phyloP scores from a whole-genome alignment of 495 filamentous ascomycete species.

The Neurospora sp. region DNA sequence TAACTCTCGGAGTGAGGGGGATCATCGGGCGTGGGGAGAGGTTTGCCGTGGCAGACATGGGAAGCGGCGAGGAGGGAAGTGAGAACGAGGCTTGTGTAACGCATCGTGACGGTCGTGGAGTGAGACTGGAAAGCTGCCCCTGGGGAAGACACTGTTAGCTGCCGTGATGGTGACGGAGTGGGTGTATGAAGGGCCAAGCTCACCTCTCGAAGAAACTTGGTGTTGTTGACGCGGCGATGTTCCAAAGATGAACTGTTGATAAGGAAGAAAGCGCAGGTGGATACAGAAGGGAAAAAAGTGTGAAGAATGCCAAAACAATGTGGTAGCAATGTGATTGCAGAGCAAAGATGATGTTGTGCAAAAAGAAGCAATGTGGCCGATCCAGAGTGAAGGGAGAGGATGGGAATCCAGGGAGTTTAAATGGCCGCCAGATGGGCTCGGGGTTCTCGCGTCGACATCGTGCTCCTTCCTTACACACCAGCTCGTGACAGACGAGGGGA shows the following conservation, averaged over 20 bases:
- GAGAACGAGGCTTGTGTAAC: background rate
- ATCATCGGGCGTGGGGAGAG: background rate
- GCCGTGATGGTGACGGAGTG: background rate
- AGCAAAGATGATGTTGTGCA: background rate
- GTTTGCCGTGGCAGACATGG: background rate
- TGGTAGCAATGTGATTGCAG: background rate
- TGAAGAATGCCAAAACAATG: background rate
- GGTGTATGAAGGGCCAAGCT: background rate
- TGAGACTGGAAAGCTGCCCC: background rate
- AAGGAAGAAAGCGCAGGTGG: no score
- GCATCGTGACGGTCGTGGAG: background rate
- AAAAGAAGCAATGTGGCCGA: background rate
- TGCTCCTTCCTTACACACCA: background rate
- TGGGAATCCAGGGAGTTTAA: background rate
- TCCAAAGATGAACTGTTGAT: background rate
- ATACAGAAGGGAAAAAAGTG: no score
- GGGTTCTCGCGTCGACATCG: background rate
- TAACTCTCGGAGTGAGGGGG: background rate
- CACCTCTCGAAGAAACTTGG: background rate
- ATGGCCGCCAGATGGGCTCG: background rate
- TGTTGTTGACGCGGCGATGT: background rate
- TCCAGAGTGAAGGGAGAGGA: background rate
- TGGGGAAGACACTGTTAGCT: background rate
- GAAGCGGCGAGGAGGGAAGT: background rate
- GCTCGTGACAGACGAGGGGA: background rate